These are phyloP conservation scores for Astrothelium subdiscretum DNA, from an alignment of 495 filamentous ascomycete species.

Conservation along the genomic window DNA sequence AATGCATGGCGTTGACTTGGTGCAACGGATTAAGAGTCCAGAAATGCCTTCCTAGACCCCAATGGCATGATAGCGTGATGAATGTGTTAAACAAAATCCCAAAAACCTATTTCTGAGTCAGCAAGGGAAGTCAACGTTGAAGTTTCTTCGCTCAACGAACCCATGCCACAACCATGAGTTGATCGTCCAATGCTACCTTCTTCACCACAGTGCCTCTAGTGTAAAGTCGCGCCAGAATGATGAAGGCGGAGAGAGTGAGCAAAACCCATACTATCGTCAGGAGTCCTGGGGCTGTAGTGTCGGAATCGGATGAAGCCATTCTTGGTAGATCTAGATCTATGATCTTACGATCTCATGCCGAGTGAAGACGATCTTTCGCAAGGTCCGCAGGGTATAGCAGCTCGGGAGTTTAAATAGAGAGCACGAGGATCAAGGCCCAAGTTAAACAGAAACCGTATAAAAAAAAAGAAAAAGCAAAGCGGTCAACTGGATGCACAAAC, in stretches of 20 bases:
- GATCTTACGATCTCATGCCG: background rate
- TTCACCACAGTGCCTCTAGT: background rate
- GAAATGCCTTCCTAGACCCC: background rate
- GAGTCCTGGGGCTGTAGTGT: background rate
- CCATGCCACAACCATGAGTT: background rate
- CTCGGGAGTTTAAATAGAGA: background rate
- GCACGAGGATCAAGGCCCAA: background rate
- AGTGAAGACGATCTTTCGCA: background rate
- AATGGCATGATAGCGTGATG: background rate
- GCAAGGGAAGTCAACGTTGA: background rate
- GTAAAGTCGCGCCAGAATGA: background rate
- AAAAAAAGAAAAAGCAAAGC: background rate
- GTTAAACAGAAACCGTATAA: background rate
- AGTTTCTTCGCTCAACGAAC: background rate
- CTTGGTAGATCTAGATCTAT: background rate
- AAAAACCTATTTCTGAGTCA: background rate
- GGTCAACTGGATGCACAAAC: background rate
- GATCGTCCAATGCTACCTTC: background rate
- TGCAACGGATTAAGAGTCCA: background rate
- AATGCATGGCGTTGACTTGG: background rate
- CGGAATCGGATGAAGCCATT: background rate
- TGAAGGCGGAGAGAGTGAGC: background rate
- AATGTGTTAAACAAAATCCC: background rate
- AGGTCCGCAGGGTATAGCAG: background rate
- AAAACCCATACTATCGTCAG: conserved; percentile 1